These are phyloP conservation scores for Talaromyces sp. DNA, from an alignment of 2,329 filamentous ascomycete genomes.

Conservation along the genomic window DNA sequence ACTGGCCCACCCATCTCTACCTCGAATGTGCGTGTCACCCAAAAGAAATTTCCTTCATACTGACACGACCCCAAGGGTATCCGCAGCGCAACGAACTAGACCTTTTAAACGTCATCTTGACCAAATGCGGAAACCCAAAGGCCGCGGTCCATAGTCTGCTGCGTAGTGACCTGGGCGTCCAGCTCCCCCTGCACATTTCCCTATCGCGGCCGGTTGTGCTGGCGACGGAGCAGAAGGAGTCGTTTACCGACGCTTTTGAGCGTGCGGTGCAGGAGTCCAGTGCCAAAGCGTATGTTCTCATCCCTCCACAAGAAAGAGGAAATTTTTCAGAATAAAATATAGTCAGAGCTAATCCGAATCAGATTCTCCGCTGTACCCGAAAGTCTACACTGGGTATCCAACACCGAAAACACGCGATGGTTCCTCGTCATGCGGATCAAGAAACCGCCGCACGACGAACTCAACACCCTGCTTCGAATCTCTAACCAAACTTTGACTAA, in stretches of 20 bases:
- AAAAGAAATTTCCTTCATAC: not conserved
- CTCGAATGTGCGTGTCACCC: constrained; percentile 70
- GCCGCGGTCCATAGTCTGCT: constrained; percentile 61
- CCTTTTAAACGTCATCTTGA: constrained; percentile 26
- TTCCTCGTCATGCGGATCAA: constrained; percentile 73
- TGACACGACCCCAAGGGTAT: constrained; percentile 29
- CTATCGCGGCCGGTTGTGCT: constrained; percentile 78
- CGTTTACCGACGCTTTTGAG: constrained; percentile 57
- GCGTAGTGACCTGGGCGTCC: constrained; percentile 69
- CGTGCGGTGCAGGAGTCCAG: constrained; percentile 37
- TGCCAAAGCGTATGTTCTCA: constrained; percentile 40
- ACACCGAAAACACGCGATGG: constrained; percentile 64
- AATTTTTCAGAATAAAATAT: too few relatives aligned
- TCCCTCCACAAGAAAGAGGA: too few relatives aligned
- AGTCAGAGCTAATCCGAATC: constrained; percentile 15
- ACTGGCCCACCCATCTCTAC: constrained; percentile 91
- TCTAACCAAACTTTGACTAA: constrained; percentile 60
- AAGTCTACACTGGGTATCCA: constrained; percentile 59
- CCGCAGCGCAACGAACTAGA: constrained; percentile 31
- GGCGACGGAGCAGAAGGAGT: constrained; percentile 63
- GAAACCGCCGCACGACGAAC: constrained; percentile 44
- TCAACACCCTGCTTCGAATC: constrained; percentile 58
- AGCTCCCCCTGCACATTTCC: constrained; percentile 82
- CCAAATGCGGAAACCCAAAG: constrained; percentile 38
- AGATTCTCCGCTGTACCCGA: constrained; percentile 47